A percentile compares a stretch with the other conserved stretches of the same genome.
These are phyloP conservation scores for Phaeotremella fagi DNA, from an alignment of 768 basidiomycete genomes.

Conservation along the genomic window DNA sequence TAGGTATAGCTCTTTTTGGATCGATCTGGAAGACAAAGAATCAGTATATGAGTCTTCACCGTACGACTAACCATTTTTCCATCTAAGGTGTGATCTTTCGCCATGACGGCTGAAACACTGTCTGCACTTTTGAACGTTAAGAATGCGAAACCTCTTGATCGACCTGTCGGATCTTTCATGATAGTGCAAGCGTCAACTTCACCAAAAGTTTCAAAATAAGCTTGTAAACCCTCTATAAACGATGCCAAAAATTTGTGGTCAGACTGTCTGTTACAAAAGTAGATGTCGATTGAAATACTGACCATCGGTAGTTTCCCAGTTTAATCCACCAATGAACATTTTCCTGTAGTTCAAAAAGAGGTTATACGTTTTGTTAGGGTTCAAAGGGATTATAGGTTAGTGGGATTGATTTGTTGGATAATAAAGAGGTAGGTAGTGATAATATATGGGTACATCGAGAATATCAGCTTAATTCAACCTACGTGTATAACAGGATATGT, in stretches of 20 bases:
- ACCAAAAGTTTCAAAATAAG: conserved; percentile 93
- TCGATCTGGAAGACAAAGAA: conserved; percentile 68
- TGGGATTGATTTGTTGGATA: background rate
- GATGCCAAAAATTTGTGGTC: conserved; percentile 48
- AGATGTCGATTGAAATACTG: conserved; percentile 41
- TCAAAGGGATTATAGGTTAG: too few species aligned
- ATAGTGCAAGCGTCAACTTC: conserved; percentile 96
- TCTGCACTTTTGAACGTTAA: conserved; percentile 89
- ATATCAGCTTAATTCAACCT: conserved; percentile 63
- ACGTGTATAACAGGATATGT: conserved; percentile 58
- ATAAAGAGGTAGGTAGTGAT: conserved; percentile 50
- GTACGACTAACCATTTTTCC: conserved; percentile 81
- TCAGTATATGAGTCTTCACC: background rate
- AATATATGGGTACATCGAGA: conserved; percentile 63
- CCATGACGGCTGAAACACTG: conserved; percentile 93
- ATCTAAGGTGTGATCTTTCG: conserved; percentile 87
- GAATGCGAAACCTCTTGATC: conserved; percentile 96
- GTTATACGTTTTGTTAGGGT: too few species aligned
- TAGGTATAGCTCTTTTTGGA: conserved; percentile 96
- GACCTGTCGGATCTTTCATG: conserved; percentile 92
- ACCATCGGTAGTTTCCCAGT: conserved; percentile 99
- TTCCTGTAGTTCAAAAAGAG: conserved; percentile 60
- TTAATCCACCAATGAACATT: conserved; percentile 99
- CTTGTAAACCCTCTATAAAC: conserved; percentile 52
- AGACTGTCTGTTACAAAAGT: too few species aligned